These are phyloP conservation scores for Biscogniauxia sp. DNA, from an alignment of 2,329 filamentous ascomycete species.

Conservation along the genomic window DNA sequence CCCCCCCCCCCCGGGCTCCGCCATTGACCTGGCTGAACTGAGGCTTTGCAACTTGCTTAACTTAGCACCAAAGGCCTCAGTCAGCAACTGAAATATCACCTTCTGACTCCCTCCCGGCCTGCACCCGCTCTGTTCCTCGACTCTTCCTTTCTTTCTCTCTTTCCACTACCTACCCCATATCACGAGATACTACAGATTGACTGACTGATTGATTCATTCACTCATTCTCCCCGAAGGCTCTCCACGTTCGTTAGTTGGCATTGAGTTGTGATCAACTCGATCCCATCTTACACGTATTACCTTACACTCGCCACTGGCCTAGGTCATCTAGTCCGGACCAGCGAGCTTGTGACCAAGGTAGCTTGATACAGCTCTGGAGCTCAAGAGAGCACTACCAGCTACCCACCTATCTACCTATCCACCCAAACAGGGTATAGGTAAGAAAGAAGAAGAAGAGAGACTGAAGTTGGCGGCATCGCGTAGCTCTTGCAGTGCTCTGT, in stretches of 20 bases:
- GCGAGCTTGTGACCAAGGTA: background rate
- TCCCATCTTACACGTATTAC: background rate
- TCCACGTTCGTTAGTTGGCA: conserved; percentile 3
- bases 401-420: too few species aligned
- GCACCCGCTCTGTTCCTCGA: conserved; percentile 8
- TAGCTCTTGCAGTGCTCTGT: conserved; percentile 9
- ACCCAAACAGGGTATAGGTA: too few species aligned
- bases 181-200: background rate
- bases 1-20: conserved; percentile 15
- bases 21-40: conserved; percentile 11
- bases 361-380: background rate
- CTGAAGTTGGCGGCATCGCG: conserved; percentile 19
- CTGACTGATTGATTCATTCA: too few species aligned
- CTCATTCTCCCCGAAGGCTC: background rate
- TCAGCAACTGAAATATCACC: conserved; percentile 33
- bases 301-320: background rate
- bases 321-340: background rate
- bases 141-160: conserved; percentile 20
- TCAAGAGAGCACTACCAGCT: background rate
- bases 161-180: conserved; percentile 11
- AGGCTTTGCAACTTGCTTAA: conserved; percentile 27
- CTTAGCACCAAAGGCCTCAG: conserved; percentile 15
- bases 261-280: conserved; percentile 6
- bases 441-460: too few species aligned
- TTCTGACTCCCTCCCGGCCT: conserved; percentile 32